phyloP scores from a whole-genome alignment of 2,329 filamentous ascomycete genomes.

The Leptosphaerulina australis region DNA sequence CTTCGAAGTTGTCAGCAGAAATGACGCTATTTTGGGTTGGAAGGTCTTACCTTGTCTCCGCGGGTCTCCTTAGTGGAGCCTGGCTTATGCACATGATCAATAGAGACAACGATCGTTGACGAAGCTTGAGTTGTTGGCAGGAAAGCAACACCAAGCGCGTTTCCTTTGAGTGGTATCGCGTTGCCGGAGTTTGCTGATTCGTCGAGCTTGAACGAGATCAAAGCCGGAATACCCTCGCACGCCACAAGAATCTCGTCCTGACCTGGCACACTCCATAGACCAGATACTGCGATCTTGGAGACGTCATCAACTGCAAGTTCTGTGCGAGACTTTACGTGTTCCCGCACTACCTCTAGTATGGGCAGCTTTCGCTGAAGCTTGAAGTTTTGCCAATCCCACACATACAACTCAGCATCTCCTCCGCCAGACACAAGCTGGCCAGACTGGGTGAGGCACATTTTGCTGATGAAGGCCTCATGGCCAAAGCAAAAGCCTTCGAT shows the following conservation, averaged over 20 bases:
- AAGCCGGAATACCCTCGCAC: slow-evolving; percentile 59
- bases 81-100: slow-evolving; percentile 60
- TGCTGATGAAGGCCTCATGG: slow-evolving; percentile 83
- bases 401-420: slow-evolving; percentile 76
- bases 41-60: slow-evolving; percentile 35
- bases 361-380: slow-evolving; percentile 61
- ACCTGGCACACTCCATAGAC: slow-evolving; percentile 56
- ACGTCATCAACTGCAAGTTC: slow-evolving; percentile 19
- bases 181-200: slow-evolving; percentile 48
- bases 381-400: slow-evolving; percentile 79
- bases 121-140: slow-evolving; percentile 19
- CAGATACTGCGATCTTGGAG: slow-evolving; percentile 56
- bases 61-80: slow-evolving; percentile 55
- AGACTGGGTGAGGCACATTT: slow-evolving; percentile 69
- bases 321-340: slow-evolving; percentile 27
- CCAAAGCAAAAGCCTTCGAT: slow-evolving; percentile 91
- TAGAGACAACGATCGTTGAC: slow-evolving; percentile 53
- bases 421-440: slow-evolving; percentile 82
- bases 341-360: slow-evolving; percentile 34
- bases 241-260: slow-evolving; percentile 47
- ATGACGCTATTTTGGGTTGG: slow-evolving; percentile 1
- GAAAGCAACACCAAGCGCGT: slow-evolving; percentile 64
- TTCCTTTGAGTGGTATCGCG: slow-evolving; percentile 64
- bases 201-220: slow-evolving; percentile 67
- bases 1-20: slow-evolving; percentile 23